Evolutionary conservation across 2,329 filamentous ascomycete genomes (phyloP), one percentile per base, ranked within the genome.

Genomic region (Botryosphaeria dothidea): DNA sequence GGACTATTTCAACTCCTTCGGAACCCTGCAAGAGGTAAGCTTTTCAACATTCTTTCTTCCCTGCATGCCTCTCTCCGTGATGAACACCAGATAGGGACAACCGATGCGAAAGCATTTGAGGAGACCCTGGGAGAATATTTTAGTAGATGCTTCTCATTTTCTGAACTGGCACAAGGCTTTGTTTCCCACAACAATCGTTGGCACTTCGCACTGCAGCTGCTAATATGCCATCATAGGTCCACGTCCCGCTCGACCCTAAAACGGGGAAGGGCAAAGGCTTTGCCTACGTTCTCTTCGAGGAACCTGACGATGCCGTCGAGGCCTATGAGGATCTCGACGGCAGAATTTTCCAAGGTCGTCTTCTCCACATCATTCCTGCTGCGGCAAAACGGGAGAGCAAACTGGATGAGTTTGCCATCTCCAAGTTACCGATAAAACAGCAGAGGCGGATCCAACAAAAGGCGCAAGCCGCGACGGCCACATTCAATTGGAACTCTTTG

Each of bases 41-140:
- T 65, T 64, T 56, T 68, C 31, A 67, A 67, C 68, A 64, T 71
- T 70, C 66, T 62, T 70, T 46, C 17, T 46, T 34, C 27, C 38
- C 56, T 46, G 11, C 38, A 46, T 71, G 57, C 67, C 51, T 65
- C 49, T 60, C 62, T 69, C 67, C 79, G 86, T 94, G 95, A 98
- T 98, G 94, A 98, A 92, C 83, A 87, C 91, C 91, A 88, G 95
- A 98, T 98, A 98, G 95, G 95, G 95, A 98, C 95, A 98, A 88
- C 94, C 93, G 91, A 97, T 94, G 91, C 91, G n/a, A 73, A 84
- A 82, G 92, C 91, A 92, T 84, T 84, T 98, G 93, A 96, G 93
- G 91, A 88, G 84, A 92, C 82, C 73, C 88, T 89, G 90, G 90
- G 89, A 93, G 89, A 92, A 86, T 91, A 95, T 97, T 96, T 97